Evolutionary conservation across 805 yeast genomes (phyloP).

Genomic region (Lachancea mirantina): DNA sequence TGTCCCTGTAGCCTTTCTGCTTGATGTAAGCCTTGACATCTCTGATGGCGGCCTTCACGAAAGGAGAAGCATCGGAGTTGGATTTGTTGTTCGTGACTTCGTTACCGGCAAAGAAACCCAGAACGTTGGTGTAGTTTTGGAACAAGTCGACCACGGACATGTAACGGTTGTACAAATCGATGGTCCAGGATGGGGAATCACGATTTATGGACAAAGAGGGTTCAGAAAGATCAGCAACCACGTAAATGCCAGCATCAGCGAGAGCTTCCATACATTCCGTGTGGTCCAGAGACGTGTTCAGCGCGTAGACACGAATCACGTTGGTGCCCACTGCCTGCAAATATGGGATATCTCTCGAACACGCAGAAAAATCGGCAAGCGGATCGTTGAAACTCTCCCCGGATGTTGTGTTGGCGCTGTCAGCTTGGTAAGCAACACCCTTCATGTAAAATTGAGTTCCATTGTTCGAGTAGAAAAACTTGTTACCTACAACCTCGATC

Average conservation of each 20-base stretch:
- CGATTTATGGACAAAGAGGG: constrained; percentile 61
- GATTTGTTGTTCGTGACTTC: constrained; percentile 64
- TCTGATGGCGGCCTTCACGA: constrained; percentile 77
- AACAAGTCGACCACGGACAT: constrained; percentile 61
- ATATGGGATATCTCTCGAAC: constrained; percentile 71
- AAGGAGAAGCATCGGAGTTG: constrained; percentile 72
- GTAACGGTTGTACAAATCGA: constrained; percentile 59
- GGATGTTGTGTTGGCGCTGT: constrained; percentile 44
- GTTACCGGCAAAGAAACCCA: constrained; percentile 84
- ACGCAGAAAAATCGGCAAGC: constrained; percentile 51
- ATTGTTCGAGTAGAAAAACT: constrained; percentile 67
- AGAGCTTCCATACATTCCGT: constrained; percentile 58
- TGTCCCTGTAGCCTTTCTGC: constrained; percentile 52
- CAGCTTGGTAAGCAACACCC: constrained; percentile 78
- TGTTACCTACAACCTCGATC: constrained; percentile 69
- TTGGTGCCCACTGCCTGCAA: constrained; percentile 56
- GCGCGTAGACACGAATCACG: constrained; percentile 69
- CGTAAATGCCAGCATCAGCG: constrained; percentile 70
- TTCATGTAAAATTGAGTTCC: constrained; percentile 72
- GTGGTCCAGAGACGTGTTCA: constrained; percentile 59
- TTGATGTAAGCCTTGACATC: constrained; percentile 64
- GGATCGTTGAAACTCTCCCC: constrained; percentile 56
- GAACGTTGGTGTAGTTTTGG: constrained; percentile 60
- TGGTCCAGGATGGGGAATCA: constrained; percentile 53
- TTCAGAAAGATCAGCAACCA: constrained; percentile 71